Base-by-base conservation (phyloP, 2,329 filamentous ascomycete species). In the Colletotrichum tanaceti region DNA sequence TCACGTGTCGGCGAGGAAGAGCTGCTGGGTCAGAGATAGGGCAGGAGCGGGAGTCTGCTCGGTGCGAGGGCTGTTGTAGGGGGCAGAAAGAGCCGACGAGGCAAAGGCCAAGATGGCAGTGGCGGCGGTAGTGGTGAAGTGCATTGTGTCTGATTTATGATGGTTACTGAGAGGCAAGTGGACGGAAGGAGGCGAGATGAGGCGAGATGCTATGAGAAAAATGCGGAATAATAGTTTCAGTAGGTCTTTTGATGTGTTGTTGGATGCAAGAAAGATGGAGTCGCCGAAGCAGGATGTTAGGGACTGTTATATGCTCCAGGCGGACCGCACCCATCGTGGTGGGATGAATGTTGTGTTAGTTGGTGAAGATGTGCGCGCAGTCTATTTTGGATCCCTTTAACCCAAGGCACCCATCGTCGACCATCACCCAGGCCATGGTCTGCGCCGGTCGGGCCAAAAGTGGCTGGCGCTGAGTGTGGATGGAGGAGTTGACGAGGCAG, bases 91-190 rank as follows among this genome's bases (percentile, higher is more conserved):
- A 62, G 77, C 72, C 22, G 77, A 57, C 44, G 80, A 76, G 69
- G 78, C 76, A 61, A 79, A 77, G 66, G 80, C 80, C 77, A 85
- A 70, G 72, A 82, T 73, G 75, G 79, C 74, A 46, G 79, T 73
- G 67, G 78, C 72, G 72, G 77, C 71, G 61, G 77, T 65, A 47
- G 77, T 68, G 61, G 57, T 57, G 63, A 66, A 69, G 39, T 73
- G 73, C 80, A 80, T 83, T 24, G 73, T 80, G 73, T 70, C 20
- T 57, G 35, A 41, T 46, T 59, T 60, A 65, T 66, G 28, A 58
- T 62, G 58, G 20, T 35, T 7, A 35, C 32, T 35, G 32, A 35
- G n/a, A 41, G 38, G 1, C 49, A 24, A 39, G 43, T n/a, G 60
- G 38, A 39, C 46, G 20, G 58, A 55, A 16, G 38, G 22, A 35